Percentiles rank a stretch among this genome's conserved stretches.
These are phyloP conservation scores for Hortiboletus campestris DNA, from an alignment of 768 basidiomycete species.

Conservation along the genomic window DNA sequence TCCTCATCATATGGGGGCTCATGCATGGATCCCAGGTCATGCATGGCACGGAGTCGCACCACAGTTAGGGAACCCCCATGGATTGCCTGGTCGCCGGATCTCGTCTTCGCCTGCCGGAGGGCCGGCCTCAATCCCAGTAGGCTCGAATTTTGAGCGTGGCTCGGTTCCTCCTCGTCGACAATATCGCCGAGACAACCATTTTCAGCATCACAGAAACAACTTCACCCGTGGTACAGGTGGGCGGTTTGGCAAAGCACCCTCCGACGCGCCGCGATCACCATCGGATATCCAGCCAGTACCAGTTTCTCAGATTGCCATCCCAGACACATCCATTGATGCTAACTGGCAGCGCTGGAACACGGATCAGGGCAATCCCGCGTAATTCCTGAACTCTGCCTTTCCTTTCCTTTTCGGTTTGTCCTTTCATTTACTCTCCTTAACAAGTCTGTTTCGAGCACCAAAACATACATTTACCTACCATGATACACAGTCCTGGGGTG, in stretches of 20 bases:
- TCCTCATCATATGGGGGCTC: conserved; percentile 17
- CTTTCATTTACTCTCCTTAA: not conserved
- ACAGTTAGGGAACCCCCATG: conserved; percentile 16
- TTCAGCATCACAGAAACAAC: conserved; percentile 27
- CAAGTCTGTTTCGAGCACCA: not conserved
- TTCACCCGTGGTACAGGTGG: conserved; percentile 18
- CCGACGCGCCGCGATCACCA: conserved; percentile 19
- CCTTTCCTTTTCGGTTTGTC: conserved; percentile 13
- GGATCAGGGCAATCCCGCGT: conserved; percentile 9
- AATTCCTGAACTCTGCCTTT: not conserved
- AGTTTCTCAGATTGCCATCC: conserved; percentile 5
- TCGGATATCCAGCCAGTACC: conserved; percentile 11
- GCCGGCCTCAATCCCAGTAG: conserved; percentile 9
- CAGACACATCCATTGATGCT: conserved; percentile 13
- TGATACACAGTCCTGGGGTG: not conserved
- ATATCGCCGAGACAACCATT: conserved; percentile 31
- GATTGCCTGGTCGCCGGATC: conserved; percentile 13
- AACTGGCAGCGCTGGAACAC: conserved; percentile 21
- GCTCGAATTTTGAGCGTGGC: conserved; percentile 23
- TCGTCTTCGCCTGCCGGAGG: conserved; percentile 16
- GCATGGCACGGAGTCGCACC: conserved; percentile 23
- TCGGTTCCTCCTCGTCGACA: conserved; percentile 30
- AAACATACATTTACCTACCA: not conserved
- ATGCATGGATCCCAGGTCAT: conserved; percentile 28
- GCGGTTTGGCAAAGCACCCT: conserved; percentile 18